Base-by-base conservation (phyloP, 805 yeast genomes). In the Yarrowia divulgata region DNA sequence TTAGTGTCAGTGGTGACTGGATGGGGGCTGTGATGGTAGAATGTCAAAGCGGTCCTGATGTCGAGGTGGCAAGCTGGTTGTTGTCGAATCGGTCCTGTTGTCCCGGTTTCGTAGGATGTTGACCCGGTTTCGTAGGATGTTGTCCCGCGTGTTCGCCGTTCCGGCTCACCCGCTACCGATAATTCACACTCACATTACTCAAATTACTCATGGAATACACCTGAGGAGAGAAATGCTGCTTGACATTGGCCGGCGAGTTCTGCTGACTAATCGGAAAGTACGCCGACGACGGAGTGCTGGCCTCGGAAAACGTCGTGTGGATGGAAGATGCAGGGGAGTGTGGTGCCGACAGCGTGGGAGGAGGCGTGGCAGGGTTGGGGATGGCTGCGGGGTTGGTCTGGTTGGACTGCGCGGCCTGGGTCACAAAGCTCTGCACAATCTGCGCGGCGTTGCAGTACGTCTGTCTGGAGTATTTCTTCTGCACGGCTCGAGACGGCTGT, bases 391-490 rank as follows among this genome's bases (percentile, higher is more conserved):
- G 60, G 40, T 71, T 64, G 29, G 29, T 4, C n/a, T 7, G 16
- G 58, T 12, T 37, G 19, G n/a, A n/a, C n/a, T n/a, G n/a, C n/a
- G 60, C 45, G 14, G 60, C 60, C 60, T 54, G 60, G 19, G 45
- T 19, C 45, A 78, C 71, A 71, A 75, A 79, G 45, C 72, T 71
- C 45, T 72, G 71, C 19, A 80, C 80, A 42, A 75, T 71, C 48
- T 75, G 75, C 62, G 79, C 72, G 49, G 77, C 81, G 69, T 79
- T 75, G 48, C 73, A 72, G 63, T 72, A 72, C 32, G 75, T 73
- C 68, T 72, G 72, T 63, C 74, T 71, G 52, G 79, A 73, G 77
- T 79, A 81, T 75, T 78, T 82, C 73, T 81, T 78, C 57, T 72
- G 76, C 57, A 82, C 73, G 32, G 78, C 76, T 71, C 75, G 74